A percentile compares a stretch with the other conserved stretches of the same genome.
phyloP scores from a whole-genome alignment of 768 basidiomycete genomes.

The Chalciporus piperatus region DNA sequence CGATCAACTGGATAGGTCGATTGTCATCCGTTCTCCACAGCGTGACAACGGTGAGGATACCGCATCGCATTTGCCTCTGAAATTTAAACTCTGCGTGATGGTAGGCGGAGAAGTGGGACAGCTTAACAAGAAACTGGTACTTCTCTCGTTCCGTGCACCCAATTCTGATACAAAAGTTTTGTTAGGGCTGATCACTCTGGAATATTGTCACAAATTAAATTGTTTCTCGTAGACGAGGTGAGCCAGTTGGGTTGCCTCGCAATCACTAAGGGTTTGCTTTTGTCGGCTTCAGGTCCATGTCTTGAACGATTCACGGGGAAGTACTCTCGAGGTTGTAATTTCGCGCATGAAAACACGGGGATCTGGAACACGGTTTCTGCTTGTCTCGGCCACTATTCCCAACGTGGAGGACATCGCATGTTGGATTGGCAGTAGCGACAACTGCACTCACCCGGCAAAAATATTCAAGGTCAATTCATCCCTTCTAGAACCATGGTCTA shows the following conservation, averaged over 20 bases:
- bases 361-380: conserved; percentile 70
- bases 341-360: conserved; percentile 86
- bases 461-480: conserved; percentile 60
- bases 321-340: conserved; percentile 91
- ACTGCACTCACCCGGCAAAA: conserved; percentile 44
- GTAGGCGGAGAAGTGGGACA: conserved; percentile 96
- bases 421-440: conserved; percentile 67
- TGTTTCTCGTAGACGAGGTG: conserved; percentile 93
- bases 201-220: conserved; percentile 65
- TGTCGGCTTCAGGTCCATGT: conserved; percentile 71
- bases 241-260: conserved; percentile 2
- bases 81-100: not conserved
- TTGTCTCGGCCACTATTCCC: conserved; percentile 92
- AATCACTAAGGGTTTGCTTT: not conserved
- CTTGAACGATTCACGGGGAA: conserved; percentile 85
- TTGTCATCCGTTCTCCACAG: conserved; percentile 33
- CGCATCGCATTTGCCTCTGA: not conserved
- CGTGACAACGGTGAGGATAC: conserved; percentile 66
- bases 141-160: not conserved
- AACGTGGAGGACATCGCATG: conserved; percentile 87
- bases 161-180: conserved; percentile 5
- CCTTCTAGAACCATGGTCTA: not conserved
- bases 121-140: conserved; percentile 89
- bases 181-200: conserved; percentile 60
- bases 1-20: not conserved